Base-by-base conservation (phyloP, 148 eudicot genomes). In the Diospyros kaki region DNA sequence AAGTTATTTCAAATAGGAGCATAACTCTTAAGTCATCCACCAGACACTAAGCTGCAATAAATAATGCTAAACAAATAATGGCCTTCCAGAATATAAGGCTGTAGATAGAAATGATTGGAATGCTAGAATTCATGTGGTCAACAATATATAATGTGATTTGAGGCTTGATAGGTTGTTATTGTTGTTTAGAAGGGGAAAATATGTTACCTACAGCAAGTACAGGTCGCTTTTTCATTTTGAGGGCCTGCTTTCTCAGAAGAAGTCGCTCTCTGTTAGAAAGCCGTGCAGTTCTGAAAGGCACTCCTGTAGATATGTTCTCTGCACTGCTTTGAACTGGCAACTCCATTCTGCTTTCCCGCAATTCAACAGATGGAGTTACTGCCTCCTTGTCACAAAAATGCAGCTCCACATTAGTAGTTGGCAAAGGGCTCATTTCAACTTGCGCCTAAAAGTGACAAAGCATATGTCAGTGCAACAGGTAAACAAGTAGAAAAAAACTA, bases 211-310 rank as follows among this genome's bases (percentile, higher is more conserved):
- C 83, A 66, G 98, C 96, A 68, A 95, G 83, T 68, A 95, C 83
- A 66, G 94, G 98, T 50, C 84, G 87, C 75, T 78, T 90, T 81
- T 65, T 91, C 85, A 84, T 81, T 86, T 76, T 86, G 48, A 92
- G 93, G 73, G 98, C 99, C 77, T 91, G 93, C 82, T 89, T 89
- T 69, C 99, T 79, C 78, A 95, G 74, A 80, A 90, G 85, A 75
- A 95, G 94, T 84, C 97, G 91, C 76, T 95, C 99, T 85, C 75
- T 93, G 72, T 91, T 95, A 58, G 98, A 89, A 78, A 95, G 93
- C 61, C 84, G 78, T 71, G 53, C 74, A 66, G 89, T 83, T 87
- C 85, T 85, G 62, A 52, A 58, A 60, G 88, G 78, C 61, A 63
- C 53, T 59, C 53, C 69, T 58, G 40, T 10, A 54, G 87, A 66